phyloP scores from a whole-genome alignment of 345 rosid genomes.

The Dovyalis caffra region DNA sequence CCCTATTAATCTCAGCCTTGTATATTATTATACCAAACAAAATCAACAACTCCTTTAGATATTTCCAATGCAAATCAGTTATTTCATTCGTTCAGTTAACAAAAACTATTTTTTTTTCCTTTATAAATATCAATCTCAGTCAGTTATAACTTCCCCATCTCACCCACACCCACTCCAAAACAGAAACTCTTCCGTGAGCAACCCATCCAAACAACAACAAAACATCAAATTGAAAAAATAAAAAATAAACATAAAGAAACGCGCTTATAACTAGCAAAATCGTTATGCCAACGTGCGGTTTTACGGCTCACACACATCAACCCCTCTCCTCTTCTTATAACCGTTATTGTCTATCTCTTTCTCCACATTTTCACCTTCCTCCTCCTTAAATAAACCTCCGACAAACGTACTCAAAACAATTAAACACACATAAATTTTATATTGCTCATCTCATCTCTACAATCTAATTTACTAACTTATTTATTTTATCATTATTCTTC shows the following conservation, averaged over 20 bases:
- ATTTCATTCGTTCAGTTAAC: not conserved
- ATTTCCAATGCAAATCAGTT: no score
- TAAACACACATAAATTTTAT: not conserved
- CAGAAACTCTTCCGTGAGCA: slow-evolving; percentile 16
- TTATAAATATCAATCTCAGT: not conserved
- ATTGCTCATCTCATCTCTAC: no score
- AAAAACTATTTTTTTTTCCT: not conserved
- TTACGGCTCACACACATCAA: slow-evolving; percentile 51
- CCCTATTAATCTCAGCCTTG: no score
- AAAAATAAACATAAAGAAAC: no score
- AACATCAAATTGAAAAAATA: slow-evolving; percentile 2
- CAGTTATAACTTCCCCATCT: slow-evolving; percentile 13
- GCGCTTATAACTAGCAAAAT: slow-evolving; percentile 29
- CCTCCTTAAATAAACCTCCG: not conserved
- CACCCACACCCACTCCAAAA: slow-evolving; percentile 6
- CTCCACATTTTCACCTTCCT: not conserved
- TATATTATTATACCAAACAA: no score
- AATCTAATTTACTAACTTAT: not conserved
- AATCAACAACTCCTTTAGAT: no score
- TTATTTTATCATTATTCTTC: not conserved
- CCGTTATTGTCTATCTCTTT: slow-evolving; percentile 25
- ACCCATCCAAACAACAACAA: not conserved
- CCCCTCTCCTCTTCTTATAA: slow-evolving; percentile 20
- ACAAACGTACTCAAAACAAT: not conserved
- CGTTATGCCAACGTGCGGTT: slow-evolving; percentile 44